phyloP scores from a whole-genome alignment of 768 basidiomycete species.

The Suillus lakei region DNA sequence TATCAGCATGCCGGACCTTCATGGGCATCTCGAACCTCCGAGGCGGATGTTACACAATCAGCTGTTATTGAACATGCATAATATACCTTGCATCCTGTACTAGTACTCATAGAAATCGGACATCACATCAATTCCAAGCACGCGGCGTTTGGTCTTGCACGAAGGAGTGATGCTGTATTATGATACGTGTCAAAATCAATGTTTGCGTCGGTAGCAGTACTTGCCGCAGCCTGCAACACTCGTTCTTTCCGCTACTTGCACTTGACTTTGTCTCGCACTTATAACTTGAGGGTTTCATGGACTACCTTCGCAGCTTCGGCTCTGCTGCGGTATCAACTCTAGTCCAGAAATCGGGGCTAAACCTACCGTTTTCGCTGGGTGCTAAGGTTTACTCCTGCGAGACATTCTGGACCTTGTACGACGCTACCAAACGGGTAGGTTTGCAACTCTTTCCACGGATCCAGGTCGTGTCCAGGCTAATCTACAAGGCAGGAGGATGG shows the following conservation, averaged over 20 bases:
- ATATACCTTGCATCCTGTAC: neutral
- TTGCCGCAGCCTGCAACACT: neutral
- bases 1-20: neutral
- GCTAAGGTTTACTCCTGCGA: conserved; percentile 69
- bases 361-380: conserved; percentile 87
- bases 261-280: neutral
- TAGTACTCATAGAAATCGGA: neutral
- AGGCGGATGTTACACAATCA: neutral
- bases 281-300: conserved; percentile 51
- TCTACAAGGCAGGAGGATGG: conserved; percentile 76
- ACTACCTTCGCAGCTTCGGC: conserved; percentile 80
- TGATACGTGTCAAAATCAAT: conserved; percentile 1
- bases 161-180: neutral
- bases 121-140: neutral
- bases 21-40: neutral
- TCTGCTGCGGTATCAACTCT: conserved; percentile 87
- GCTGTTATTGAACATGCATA: neutral
- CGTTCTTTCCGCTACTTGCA: neutral
- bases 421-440: conserved; percentile 85
- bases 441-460: conserved; percentile 7
- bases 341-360: conserved; percentile 93
- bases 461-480: conserved; percentile 20
- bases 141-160: neutral
- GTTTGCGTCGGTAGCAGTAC: neutral
- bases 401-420: conserved; percentile 84